phyloP scores from a whole-genome alignment of 2,329 filamentous ascomycete species.

The Xylaria digitata region DNA sequence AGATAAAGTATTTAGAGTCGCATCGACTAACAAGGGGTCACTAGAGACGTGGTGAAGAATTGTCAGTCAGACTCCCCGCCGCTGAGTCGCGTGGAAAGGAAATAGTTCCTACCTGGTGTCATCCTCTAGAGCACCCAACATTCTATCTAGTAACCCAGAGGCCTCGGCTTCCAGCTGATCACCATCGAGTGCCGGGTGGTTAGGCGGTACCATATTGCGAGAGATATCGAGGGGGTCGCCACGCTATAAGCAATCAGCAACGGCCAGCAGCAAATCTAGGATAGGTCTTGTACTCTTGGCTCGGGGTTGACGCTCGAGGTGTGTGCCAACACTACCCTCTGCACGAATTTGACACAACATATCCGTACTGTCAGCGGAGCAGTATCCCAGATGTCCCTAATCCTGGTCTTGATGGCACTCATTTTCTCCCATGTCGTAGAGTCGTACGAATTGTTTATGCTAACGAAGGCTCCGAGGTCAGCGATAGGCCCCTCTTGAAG shows the following conservation, averaged over 20 bases:
- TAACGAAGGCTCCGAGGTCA: constrained; percentile 58
- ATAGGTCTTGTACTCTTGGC: constrained; percentile 72
- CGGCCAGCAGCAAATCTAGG: not conserved
- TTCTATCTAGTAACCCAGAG: constrained; percentile 87
- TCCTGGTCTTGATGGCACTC: constrained; percentile 86
- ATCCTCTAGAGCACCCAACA: constrained; percentile 87
- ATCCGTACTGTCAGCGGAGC: constrained; percentile 81
- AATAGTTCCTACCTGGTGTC: constrained; percentile 73
- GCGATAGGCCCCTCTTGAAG: constrained; percentile 31
- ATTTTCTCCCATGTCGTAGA: constrained; percentile 87
- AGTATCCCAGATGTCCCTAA: constrained; percentile 88
- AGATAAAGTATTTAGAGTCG: constrained; percentile 88
- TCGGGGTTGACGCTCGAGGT: constrained; percentile 85
- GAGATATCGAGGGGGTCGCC: constrained; percentile 77
- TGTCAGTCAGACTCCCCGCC: constrained; percentile 1
- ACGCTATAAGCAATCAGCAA: constrained; percentile 53
- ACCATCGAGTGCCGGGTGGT: constrained; percentile 82
- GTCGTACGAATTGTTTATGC: constrained; percentile 88
- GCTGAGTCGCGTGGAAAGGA: not conserved
- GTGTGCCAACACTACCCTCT: constrained; percentile 91
- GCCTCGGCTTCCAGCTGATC: constrained; percentile 92
- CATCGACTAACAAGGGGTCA: constrained; percentile 88
- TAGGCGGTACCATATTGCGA: constrained; percentile 83
- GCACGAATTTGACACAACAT: constrained; percentile 97
- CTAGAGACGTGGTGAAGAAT: constrained; percentile 57